phyloP scores from a whole-genome alignment of 2,329 filamentous ascomycete genomes.

The Tricladium varicosporioides region DNA sequence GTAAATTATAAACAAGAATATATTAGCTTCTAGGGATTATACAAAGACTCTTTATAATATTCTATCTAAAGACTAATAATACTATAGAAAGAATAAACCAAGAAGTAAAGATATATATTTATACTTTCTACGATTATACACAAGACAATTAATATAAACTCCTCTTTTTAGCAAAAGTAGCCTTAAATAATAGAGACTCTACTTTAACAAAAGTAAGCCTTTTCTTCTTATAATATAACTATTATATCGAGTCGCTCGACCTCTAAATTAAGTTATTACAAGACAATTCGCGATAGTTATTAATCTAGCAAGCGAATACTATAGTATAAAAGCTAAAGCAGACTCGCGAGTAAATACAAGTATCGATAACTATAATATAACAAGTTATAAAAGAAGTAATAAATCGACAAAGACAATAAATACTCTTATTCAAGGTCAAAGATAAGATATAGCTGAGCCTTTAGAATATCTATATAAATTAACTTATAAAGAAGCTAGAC shows the following conservation, averaged over 20 bases:
- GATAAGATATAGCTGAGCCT: slow-evolving; percentile 1
- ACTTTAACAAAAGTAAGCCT: not conserved
- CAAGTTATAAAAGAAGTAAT: not conserved
- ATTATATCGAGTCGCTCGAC: not conserved
- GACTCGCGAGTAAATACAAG: not conserved
- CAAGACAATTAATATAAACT: not conserved
- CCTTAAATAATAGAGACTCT: not conserved
- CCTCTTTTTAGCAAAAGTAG: not conserved
- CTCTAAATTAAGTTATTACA: not conserved
- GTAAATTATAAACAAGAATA: not conserved
- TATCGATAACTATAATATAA: not conserved
- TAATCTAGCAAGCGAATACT: not conserved
- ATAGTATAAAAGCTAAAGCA: not conserved
- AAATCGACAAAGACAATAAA: not conserved
- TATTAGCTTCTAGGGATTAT: not conserved
- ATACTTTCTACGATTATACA: not conserved
- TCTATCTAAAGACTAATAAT: not conserved
- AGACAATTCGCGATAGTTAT: not conserved
- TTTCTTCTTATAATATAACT: not conserved
- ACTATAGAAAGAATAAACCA: not conserved
- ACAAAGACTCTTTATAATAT: not conserved
- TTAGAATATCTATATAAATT: not conserved
- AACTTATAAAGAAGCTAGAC: not conserved
- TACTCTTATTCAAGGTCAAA: not conserved
- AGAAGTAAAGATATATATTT: not conserved